These are phyloP conservation scores for Salix purpurea DNA, from an alignment of 345 rosid species.

Conservation along the genomic window DNA sequence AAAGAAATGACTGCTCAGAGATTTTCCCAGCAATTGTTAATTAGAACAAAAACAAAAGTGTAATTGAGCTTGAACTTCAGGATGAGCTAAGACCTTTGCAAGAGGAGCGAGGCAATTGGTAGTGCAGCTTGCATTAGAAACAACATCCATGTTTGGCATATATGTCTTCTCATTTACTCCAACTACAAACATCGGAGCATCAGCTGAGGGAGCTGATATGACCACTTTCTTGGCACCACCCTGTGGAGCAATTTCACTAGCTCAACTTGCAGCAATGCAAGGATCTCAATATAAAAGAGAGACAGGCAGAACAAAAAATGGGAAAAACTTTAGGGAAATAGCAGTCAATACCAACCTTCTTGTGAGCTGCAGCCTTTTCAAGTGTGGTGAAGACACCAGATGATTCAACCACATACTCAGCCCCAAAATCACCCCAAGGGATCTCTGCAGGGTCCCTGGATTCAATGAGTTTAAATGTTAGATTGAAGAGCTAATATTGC, in stretches of 20 bases:
- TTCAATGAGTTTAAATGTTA: slow-evolving; percentile 10
- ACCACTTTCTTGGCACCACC: slow-evolving; percentile 96
- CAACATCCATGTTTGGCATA: slow-evolving; percentile 82
- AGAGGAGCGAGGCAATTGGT: slow-evolving; percentile 99
- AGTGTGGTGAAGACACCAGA: slow-evolving; percentile 91
- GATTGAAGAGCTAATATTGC: background rate
- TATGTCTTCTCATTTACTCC: slow-evolving; percentile 92
- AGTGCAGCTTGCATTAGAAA: slow-evolving; percentile 99
- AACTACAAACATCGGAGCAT: slow-evolving; percentile 99
- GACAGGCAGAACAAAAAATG: background rate
- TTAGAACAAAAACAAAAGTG: background rate
- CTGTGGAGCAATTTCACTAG: slow-evolving; percentile 33
- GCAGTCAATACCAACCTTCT: slow-evolving; percentile 46
- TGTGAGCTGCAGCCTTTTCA: slow-evolving; percentile 78
- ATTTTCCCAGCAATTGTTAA: background rate
- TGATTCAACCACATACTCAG: slow-evolving; percentile 86
- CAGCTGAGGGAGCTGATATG: slow-evolving; percentile 97
- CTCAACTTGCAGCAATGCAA: background rate
- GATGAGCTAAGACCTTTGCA: slow-evolving; percentile 67
- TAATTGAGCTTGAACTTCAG: slow-evolving; percentile 6
- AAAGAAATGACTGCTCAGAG: background rate
- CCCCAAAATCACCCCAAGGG: slow-evolving; percentile 96
- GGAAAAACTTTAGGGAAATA: background rate
- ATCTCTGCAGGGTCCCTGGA: slow-evolving; percentile 89
- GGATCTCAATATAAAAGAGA: background rate